These are phyloP conservation scores for Schrenkiella parvula DNA, from an alignment of 345 rosid species.

Conservation along the genomic window DNA sequence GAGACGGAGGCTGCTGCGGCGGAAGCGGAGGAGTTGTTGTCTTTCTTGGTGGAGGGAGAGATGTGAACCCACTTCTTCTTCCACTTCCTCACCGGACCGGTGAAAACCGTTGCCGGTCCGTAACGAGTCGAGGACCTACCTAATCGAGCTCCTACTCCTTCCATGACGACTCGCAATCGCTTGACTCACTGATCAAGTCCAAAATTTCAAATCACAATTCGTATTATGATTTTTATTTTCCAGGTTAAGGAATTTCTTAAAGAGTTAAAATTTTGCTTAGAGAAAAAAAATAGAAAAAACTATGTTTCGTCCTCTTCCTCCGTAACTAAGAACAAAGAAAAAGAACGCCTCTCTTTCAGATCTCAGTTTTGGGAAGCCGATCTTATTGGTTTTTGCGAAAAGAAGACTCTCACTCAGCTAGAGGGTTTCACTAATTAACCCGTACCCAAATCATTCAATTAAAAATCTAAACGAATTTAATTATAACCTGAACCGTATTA, in stretches of 20 bases:
- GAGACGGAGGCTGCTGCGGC: conserved; percentile 2
- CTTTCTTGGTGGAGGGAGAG: conserved; percentile 45
- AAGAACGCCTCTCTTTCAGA: background rate
- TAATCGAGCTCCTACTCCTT: conserved; percentile 94
- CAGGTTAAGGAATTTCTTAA: background rate
- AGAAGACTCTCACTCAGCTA: background rate
- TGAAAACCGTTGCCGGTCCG: conserved; percentile 94
- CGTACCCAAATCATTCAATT: no score
- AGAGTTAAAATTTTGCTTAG: background rate
- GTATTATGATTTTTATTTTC: background rate
- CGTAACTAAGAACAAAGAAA: background rate
- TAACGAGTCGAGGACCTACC: conserved; percentile 98
- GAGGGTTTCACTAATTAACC: background rate
- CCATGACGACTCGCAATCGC: conserved; percentile 45
- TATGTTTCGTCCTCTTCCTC: background rate
- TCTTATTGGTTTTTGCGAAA: background rate
- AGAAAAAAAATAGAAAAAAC: background rate
- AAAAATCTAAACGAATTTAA: no score
- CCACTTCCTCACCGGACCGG: conserved; percentile 96
- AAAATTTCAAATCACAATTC: conserved; percentile 18
- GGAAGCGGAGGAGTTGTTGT: conserved; percentile 21
- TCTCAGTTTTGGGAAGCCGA: background rate
- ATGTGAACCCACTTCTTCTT: conserved; percentile 96
- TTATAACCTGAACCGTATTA: no score
- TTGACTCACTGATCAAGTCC: conserved; percentile 22